Evolutionary conservation across 805 yeast genomes (phyloP), one percentile per base, ranked within the genome.

Genomic region (Yarrowia bubula): DNA sequence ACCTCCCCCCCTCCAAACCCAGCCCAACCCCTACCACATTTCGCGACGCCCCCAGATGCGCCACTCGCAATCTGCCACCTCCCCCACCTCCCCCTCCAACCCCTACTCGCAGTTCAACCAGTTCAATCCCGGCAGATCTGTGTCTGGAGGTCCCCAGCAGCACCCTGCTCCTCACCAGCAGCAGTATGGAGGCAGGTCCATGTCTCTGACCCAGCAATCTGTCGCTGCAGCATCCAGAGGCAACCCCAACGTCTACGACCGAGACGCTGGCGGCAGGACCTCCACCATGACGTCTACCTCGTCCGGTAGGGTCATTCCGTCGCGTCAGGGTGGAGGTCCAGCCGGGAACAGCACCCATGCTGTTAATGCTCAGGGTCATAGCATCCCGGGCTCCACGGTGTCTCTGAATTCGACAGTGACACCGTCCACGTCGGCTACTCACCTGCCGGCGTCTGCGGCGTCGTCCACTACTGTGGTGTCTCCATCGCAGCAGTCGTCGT

Each of bases 71-170:
- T 63, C 58, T 9, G 63, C 46, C 41, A 39, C 61, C 15, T 44
- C 65, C 18, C 63, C 48, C 11, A 39, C 63, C 28, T 37, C 60
- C 14, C 42, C 47, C 5, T 48, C 46, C 17, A 38, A 63, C 35
- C 64, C 63, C 11, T 63, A 41, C 63, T 51, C 63, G 46, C 58
- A 47, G 37, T 47, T 47, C 14, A 17, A 14, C 28, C 61, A 55
- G 38, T 51, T 51, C 50, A 63, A 28, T 10, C 48, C 65, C 35
- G 47, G 63, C 33, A 6, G 65, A n/a, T 55, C 60, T 5, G 64
- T 60, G 18, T 60, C 53, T 13, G 64, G 64, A 10, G 57, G 57
- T 2, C 65, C 43, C n/a, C 65, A 62, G 65, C 63, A 63, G 47
- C 62, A 28, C 32, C 65, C 37, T 1, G 43, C 38, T 5, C 62